phyloP scores from a whole-genome alignment of 2,329 filamentous ascomycete genomes.

The Fusarium sp. region DNA sequence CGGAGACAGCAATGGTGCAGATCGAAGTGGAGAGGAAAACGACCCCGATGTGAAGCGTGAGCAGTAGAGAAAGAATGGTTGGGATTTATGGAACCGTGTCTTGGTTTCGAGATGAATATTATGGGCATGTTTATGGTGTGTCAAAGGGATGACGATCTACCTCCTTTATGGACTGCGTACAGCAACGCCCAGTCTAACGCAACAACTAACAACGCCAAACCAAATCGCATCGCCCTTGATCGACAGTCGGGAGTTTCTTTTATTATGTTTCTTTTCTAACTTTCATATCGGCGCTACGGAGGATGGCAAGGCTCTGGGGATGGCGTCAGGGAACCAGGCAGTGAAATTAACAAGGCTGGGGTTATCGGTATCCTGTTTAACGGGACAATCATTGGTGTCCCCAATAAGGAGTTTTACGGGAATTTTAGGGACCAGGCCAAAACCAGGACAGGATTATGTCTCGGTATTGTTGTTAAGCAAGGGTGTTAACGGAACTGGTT shows the following conservation, averaged over 20 bases:
- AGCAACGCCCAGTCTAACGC: slow-evolving; percentile 13
- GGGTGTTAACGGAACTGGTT: slow-evolving; percentile 5
- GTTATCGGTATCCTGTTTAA: not conserved
- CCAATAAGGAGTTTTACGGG: slow-evolving; percentile 11
- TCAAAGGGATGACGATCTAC: slow-evolving; percentile 3
- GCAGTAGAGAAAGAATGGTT: slow-evolving; percentile 20
- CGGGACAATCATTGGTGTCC: slow-evolving; percentile 10
- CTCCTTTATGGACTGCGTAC: not conserved
- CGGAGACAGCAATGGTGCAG: slow-evolving; percentile 39
- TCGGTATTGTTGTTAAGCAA: slow-evolving; percentile 29
- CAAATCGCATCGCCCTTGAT: slow-evolving; percentile 26
- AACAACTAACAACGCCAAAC: not conserved
- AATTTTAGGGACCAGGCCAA: slow-evolving; percentile 27
- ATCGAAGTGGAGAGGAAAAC: slow-evolving; percentile 44
- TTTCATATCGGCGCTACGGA: slow-evolving; percentile 29
- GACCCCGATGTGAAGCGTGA: slow-evolving; percentile 43
- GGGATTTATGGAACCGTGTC: slow-evolving; percentile 23
- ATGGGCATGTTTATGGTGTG: slow-evolving; percentile 3
- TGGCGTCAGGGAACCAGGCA: slow-evolving; percentile 37
- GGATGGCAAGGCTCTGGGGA: slow-evolving; percentile 24
- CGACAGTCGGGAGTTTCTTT: slow-evolving; percentile 4
- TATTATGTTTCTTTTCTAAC: not conserved
- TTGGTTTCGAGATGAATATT: slow-evolving; percentile 26
- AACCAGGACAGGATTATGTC: slow-evolving; percentile 35
- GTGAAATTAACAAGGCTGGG: not conserved